Evolutionary conservation across 179 eudicot genomes (phyloP).

Genomic region (Beta lomatogona): DNA sequence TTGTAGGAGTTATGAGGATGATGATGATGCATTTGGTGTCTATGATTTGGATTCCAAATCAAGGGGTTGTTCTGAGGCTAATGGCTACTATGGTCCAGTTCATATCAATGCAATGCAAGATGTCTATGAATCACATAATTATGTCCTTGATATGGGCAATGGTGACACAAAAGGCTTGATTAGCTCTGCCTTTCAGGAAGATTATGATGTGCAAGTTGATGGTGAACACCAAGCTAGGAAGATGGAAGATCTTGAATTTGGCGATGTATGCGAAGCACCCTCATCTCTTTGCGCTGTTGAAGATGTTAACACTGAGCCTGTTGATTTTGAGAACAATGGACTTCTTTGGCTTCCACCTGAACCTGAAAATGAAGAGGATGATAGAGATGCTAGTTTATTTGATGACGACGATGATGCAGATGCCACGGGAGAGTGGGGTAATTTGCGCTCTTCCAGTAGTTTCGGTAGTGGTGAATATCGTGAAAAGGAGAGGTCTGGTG

Average conservation of each 20-base stretch:
- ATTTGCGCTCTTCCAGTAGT: constrained; percentile 62
- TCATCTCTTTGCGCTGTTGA: constrained; percentile 61
- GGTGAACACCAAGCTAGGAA: constrained; percentile 40
- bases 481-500: constrained; percentile 64
- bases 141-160: constrained; percentile 57
- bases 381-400: constrained; percentile 54
- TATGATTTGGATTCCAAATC: constrained; percentile 48
- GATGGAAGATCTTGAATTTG: constrained; percentile 53
- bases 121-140: constrained; percentile 50
- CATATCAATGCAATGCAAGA: constrained; percentile 45
- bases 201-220: constrained; percentile 47
- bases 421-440: constrained; percentile 78
- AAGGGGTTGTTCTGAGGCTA: constrained; percentile 41
- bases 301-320: constrained; percentile 70
- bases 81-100: constrained; percentile 53
- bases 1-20: constrained; percentile 62
- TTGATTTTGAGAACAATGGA: constrained; percentile 93
- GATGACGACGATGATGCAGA: constrained; percentile 70
- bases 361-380: constrained; percentile 97
- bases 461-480: constrained; percentile 67
- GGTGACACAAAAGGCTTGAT: constrained; percentile 45
- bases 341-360: constrained; percentile 98
- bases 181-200: constrained; percentile 44
- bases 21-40: constrained; percentile 59
- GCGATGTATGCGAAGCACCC: constrained; percentile 71